A percentile compares a stretch with the other conserved stretches of the same genome.
Conservation (phyloP, 2,329 filamentous ascomycete genomes). For the Claviceps sp. region DNA sequence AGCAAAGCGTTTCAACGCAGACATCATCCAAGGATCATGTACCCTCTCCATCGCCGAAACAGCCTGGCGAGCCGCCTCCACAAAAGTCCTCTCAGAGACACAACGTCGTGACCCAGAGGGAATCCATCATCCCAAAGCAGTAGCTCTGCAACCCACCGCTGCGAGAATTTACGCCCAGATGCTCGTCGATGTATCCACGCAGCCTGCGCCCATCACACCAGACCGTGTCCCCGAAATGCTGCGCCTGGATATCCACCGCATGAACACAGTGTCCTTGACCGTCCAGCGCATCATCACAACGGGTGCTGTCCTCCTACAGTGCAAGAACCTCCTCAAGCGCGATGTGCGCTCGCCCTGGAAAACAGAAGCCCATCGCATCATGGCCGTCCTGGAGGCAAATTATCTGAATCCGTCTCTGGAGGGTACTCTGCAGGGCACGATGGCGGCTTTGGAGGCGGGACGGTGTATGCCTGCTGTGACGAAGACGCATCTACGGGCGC, state of each 20-base stretch:
- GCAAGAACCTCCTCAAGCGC: constrained; percentile 71
- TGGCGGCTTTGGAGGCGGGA: constrained; percentile 48
- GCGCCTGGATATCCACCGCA: constrained; percentile 51
- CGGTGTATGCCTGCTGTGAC: constrained; percentile 52
- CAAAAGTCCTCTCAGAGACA: constrained; percentile 51
- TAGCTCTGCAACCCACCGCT: constrained; percentile 38
- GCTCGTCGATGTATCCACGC: constrained; percentile 62
- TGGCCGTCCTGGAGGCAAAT: constrained; percentile 50
- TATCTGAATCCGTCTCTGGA: constrained; percentile 30
- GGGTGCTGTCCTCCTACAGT: constrained; percentile 62
- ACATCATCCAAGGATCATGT: constrained; percentile 42
- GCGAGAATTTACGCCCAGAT: constrained; percentile 65
- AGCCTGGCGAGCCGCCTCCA: constrained; percentile 52
- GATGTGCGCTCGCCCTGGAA: constrained; percentile 70
- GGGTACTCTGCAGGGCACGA: constrained; percentile 43
- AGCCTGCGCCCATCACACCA: constrained; percentile 39
- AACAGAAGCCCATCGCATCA: constrained; percentile 56
- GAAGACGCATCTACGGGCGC: constrained; percentile 42
- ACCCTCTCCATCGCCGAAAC: constrained; percentile 45
- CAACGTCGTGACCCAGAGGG: constrained; percentile 56
- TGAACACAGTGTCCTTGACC: constrained; percentile 28
- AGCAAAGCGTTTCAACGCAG: constrained; percentile 54
- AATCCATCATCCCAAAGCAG: constrained; percentile 44
- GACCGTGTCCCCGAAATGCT: constrained; percentile 60
- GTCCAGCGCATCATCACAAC: constrained; percentile 52